Conservation (phyloP, 192 early-diverging fungal genomes). For the Umbelopsis isabellina region DNA sequence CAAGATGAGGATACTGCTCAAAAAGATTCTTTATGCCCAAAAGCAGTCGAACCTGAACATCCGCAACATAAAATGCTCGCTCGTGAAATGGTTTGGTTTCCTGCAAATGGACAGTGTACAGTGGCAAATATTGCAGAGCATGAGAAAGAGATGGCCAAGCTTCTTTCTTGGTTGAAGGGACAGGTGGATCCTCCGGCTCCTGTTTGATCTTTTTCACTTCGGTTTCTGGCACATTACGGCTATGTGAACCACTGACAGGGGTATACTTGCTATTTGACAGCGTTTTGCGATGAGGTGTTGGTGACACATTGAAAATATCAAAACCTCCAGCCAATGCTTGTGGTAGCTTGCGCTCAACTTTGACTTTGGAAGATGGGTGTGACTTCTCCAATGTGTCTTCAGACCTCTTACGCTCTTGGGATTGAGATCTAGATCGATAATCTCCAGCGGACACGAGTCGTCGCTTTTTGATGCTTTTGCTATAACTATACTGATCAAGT, state of each 20-base stretch:
- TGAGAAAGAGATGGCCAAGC: conserved; percentile 36
- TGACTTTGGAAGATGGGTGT: neutral
- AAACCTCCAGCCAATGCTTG: conserved; percentile 7
- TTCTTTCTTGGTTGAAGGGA: conserved; percentile 26
- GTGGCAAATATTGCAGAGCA: conserved; percentile 62
- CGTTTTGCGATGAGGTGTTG: conserved; percentile 4
- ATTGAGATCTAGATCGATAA: conserved; percentile 4
- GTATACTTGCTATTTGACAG: neutral
- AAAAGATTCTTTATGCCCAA: conserved; percentile 61
- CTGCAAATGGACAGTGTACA: conserved; percentile 72
- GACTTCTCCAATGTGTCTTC: neutral
- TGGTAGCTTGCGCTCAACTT: neutral
- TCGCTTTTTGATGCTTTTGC: conserved; percentile 26
- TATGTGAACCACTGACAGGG: neutral
- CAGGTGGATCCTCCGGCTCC: conserved; percentile 34
- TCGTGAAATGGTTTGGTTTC: conserved; percentile 31
- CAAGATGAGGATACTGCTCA: conserved; percentile 61
- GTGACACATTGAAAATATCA: conserved; percentile 13
- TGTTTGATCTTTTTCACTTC: conserved; percentile 42
- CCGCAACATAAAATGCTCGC: conserved; percentile 65
- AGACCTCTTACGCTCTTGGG: conserved; percentile 10
- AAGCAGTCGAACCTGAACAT: conserved; percentile 67
- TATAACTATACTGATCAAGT: neutral
- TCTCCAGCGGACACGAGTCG: conserved; percentile 32
- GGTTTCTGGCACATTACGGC: too few species aligned